phyloP scores from a whole-genome alignment of 2,329 filamentous ascomycete genomes.

The Coleophoma eucalyptorum region DNA sequence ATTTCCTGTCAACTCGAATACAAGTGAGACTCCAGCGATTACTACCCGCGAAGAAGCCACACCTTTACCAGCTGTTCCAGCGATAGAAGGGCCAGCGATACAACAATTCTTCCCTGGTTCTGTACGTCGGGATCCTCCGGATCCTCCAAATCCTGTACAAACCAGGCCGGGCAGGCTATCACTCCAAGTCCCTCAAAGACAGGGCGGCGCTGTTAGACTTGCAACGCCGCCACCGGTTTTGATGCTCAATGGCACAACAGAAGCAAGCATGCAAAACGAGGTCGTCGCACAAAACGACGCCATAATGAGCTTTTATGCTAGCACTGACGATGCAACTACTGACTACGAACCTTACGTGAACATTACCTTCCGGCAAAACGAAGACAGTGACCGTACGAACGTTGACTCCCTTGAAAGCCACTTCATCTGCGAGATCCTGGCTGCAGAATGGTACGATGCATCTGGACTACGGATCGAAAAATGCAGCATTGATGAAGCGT shows the following conservation, averaged over 20 bases:
- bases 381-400: slow-evolving; percentile 40
- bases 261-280: slow-evolving; percentile 10
- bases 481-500: slow-evolving; percentile 48
- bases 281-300: slow-evolving; percentile 12
- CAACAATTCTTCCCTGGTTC: slow-evolving; percentile 24
- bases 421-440: slow-evolving; percentile 46
- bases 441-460: slow-evolving; percentile 48
- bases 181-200: slow-evolving; percentile 59
- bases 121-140: slow-evolving; percentile 10
- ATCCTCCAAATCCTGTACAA: slow-evolving; percentile 1
- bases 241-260: slow-evolving; percentile 45
- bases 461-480: slow-evolving; percentile 37
- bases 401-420: slow-evolving; percentile 52
- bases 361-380: slow-evolving; percentile 24
- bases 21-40: slow-evolving; percentile 41
- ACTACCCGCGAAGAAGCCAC: slow-evolving; percentile 33
- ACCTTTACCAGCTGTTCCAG: slow-evolving; percentile 35
- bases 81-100: slow-evolving; percentile 35
- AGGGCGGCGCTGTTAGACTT: slow-evolving; percentile 56
- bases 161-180: slow-evolving; percentile 47
- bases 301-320: slow-evolving; percentile 24
- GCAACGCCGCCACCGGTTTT: slow-evolving; percentile 53
- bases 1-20: slow-evolving; percentile 57
- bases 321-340: slow-evolving; percentile 13
- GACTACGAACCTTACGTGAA: slow-evolving; percentile 20